Evolutionary conservation across 495 filamentous ascomycete genomes (phyloP).

Genomic region (Aeminium ludgeri): DNA sequence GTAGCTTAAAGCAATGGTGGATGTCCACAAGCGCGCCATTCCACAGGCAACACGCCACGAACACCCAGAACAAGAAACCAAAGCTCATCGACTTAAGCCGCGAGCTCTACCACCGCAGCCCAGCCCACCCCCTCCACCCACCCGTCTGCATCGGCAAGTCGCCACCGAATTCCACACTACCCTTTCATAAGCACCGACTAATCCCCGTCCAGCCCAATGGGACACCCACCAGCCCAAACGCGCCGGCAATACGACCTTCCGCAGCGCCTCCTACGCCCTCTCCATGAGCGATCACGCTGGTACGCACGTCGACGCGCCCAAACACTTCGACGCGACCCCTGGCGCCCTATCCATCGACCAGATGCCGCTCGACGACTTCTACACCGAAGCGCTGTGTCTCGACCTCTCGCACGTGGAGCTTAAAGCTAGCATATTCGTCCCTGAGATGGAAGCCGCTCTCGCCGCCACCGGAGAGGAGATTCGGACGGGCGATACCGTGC

Average conservation of each 20-base stretch:
- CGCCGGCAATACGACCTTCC: slow-evolving; percentile 13
- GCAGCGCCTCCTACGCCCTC: slow-evolving; percentile 11
- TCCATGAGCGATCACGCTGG: slow-evolving; percentile 16
- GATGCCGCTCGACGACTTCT: slow-evolving; percentile 14
- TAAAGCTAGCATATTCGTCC: slow-evolving; percentile 7
- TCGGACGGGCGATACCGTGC: slow-evolving; percentile 8
- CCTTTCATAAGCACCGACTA: neutral
- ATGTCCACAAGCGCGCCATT: too few species aligned
- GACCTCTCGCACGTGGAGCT: slow-evolving; percentile 14
- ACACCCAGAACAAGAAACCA: slow-evolving; percentile 6
- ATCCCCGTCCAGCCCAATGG: slow-evolving; percentile 2
- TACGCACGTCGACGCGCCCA: slow-evolving; percentile 16
- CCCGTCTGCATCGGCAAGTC: slow-evolving; percentile 1
- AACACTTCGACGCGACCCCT: slow-evolving; percentile 14
- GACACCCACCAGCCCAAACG: slow-evolving; percentile 15
- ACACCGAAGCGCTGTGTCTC: slow-evolving; percentile 11
- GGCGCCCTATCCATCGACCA: slow-evolving; percentile 13
- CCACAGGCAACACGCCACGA: too few species aligned
- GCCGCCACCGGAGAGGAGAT: slow-evolving; percentile 10
- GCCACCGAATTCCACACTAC: neutral
- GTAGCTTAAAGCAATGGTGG: too few species aligned
- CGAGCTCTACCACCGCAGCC: slow-evolving; percentile 13
- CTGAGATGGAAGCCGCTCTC: slow-evolving; percentile 14
- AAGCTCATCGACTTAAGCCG: slow-evolving; percentile 9
- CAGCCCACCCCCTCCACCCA: slow-evolving; percentile 13